Percentiles rank a stretch among this genome's conserved stretches.
Conservation (phyloP, 2,329 filamentous ascomycete genomes). For the Fusarium miscanthi region DNA sequence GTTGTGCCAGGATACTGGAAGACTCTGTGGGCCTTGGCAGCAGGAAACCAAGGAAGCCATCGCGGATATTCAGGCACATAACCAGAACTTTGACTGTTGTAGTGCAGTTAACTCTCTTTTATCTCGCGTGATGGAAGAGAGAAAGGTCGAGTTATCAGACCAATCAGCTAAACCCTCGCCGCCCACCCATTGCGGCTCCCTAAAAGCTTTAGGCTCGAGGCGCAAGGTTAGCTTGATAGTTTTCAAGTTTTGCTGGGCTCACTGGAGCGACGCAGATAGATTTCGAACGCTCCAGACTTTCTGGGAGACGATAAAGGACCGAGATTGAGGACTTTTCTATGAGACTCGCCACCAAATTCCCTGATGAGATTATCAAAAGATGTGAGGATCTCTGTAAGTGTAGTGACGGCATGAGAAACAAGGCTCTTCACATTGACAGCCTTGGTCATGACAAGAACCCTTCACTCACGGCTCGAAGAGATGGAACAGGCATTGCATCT, state of each 20-base stretch:
- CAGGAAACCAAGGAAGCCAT: slow-evolving; percentile 37
- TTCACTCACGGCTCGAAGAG: slow-evolving; percentile 3
- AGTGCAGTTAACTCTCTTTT: neutral
- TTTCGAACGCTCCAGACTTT: slow-evolving; percentile 42
- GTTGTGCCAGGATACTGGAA: slow-evolving; percentile 35
- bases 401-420: slow-evolving; percentile 16
- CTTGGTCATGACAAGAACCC: slow-evolving; percentile 5
- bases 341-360: neutral
- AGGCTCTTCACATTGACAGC: slow-evolving; percentile 3
- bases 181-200: slow-evolving; percentile 8
- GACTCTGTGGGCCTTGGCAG: slow-evolving; percentile 30
- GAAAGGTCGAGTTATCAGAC: slow-evolving; percentile 3
- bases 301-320: slow-evolving; percentile 3
- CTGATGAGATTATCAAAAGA: slow-evolving; percentile 1
- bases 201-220: slow-evolving; percentile 15
- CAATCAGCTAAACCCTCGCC: slow-evolving; percentile 20
- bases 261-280: slow-evolving; percentile 20
- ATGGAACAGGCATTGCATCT: slow-evolving; percentile 28
- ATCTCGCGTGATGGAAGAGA: slow-evolving; percentile 11
- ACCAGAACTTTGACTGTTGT: neutral
- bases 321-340: slow-evolving; percentile 17
- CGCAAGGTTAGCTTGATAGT: slow-evolving; percentile 22
- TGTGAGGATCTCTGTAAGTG: slow-evolving; percentile 14
- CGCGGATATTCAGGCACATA: slow-evolving; percentile 30
- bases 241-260: slow-evolving; percentile 21